Conservation (phyloP, 768 basidiomycete species). For the Russula olivacea region DNA sequence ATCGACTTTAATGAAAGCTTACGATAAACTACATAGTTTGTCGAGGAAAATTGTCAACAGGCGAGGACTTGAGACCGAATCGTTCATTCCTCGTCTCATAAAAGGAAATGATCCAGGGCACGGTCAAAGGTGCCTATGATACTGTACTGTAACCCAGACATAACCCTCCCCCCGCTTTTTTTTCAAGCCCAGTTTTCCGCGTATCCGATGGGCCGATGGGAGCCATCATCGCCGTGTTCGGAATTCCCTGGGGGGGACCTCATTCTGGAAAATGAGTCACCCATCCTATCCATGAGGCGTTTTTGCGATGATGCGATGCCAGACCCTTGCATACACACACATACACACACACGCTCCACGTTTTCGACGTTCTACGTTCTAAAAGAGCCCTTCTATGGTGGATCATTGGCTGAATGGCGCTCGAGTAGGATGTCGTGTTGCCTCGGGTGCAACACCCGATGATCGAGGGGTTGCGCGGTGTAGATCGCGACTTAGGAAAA, state of each 20-base stretch:
- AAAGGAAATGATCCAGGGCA: background rate
- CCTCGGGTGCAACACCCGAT: background rate
- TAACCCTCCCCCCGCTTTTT: background rate
- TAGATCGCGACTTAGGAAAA: slow-evolving; percentile 9
- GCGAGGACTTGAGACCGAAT: background rate
- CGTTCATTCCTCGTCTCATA: background rate
- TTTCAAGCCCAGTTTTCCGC: slow-evolving; percentile 5
- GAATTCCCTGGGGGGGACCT: background rate
- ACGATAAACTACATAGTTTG: background rate
- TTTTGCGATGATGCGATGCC: background rate
- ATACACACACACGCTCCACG: background rate
- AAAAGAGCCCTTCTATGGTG: background rate
- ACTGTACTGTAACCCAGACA: too few relatives aligned
- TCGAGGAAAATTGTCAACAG: background rate
- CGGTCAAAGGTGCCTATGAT: too few relatives aligned
- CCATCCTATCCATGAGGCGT: background rate
- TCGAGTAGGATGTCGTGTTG: background rate
- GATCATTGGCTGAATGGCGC: slow-evolving; percentile 6
- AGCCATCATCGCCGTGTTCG: background rate
- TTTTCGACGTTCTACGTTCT: background rate
- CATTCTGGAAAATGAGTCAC: background rate
- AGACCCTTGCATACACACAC: background rate
- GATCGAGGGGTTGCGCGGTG: background rate
- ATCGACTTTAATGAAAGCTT: background rate
- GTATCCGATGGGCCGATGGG: background rate